Evolutionary conservation across 2,329 filamentous ascomycete species (phyloP).

Genomic region (Hypoxylon rubiginosum): DNA sequence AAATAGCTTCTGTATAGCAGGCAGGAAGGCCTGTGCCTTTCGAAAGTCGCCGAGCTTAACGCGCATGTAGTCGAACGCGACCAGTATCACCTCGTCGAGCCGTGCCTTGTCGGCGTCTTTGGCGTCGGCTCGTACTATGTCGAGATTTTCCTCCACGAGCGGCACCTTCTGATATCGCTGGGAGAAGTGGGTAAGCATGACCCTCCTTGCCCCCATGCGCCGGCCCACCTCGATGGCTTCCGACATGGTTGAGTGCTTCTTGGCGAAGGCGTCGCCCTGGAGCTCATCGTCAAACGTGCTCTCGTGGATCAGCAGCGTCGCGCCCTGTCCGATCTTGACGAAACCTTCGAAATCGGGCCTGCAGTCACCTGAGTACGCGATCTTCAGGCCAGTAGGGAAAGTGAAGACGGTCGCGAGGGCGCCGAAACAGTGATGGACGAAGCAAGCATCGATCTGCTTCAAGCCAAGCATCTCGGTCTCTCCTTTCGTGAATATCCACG

Average conservation of each 20-base stretch:
- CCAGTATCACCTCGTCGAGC: slow-evolving; percentile 70
- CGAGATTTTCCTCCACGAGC: slow-evolving; percentile 58
- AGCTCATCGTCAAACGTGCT: slow-evolving; percentile 95
- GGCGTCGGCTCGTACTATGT: slow-evolving; percentile 43
- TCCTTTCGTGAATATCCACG: slow-evolving; percentile 53
- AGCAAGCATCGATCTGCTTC: slow-evolving; percentile 73
- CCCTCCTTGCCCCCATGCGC: slow-evolving; percentile 82
- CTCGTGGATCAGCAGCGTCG: slow-evolving; percentile 92
- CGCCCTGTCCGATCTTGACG: slow-evolving; percentile 75
- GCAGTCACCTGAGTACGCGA: slow-evolving; percentile 96
- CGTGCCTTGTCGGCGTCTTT: slow-evolving; percentile 53
- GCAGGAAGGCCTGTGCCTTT: slow-evolving; percentile 52
- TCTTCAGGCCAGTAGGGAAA: slow-evolving; percentile 83
- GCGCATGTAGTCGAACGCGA: slow-evolving; percentile 85
- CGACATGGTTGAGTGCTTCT: slow-evolving; percentile 89
- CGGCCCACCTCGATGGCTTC: slow-evolving; percentile 86
- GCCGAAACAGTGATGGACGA: slow-evolving; percentile 83
- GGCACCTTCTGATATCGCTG: slow-evolving; percentile 89
- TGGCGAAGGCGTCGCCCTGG: slow-evolving; percentile 80
- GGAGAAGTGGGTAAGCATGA: slow-evolving; percentile 93
- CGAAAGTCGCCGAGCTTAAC: slow-evolving; percentile 62
- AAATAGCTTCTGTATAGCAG: slow-evolving; percentile 50
- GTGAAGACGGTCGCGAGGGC: slow-evolving; percentile 83
- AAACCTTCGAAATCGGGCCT: slow-evolving; percentile 81
- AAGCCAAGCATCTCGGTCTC: slow-evolving; percentile 71